Base-by-base conservation (phyloP, 1,139 yeast genomes). In the Suhomyces ambrosiae region DNA sequence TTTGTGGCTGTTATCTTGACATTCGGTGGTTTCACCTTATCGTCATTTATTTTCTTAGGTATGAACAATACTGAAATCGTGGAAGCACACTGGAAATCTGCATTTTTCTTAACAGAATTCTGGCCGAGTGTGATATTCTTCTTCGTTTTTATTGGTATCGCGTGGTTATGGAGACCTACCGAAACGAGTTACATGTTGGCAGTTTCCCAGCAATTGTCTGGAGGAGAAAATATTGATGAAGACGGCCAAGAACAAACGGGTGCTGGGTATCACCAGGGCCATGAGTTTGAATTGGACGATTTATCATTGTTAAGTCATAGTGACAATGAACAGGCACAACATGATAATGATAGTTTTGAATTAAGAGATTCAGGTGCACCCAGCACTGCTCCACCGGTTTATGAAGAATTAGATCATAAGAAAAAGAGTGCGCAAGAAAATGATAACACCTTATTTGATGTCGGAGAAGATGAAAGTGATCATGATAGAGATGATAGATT, bases 141-240 rank as follows among this genome's bases (percentile, higher is more conserved):
- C 57, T 63, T 82, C 32, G 90, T 90, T 32, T 90, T 92, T 60
- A 76, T 86, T 56, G 80, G 90, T 6, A 74, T 94, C 50, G 87
- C 96, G 9, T 82, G 89, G 71, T 78, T 92, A 48, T 94, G 98
- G 98, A 81, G 98, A 63, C 98, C 98, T 33, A 90, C 97, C 0
- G 95, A 86, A 53, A 88, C 96, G 28, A 89, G 96, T 47, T 85
- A 90, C 54, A 82, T 95, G 79, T 78, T 92, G 58, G 98, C 97
- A 13, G 90, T 90, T 50, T 88, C 97, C 3, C 89, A 88, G 42
- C 97, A 94, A 65, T 70, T 92, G 40, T 86, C 97, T 18, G 87
- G 90, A 26, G 89, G 82, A 44, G 76, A 66, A 26, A 58, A 49
- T 11, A 50, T 41, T 10, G 86, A 81, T 32, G 86, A 80, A 42